These are phyloP conservation scores for Hirsutella minnesotensis DNA, from an alignment of 2,329 filamentous ascomycete species.

Conservation along the genomic window DNA sequence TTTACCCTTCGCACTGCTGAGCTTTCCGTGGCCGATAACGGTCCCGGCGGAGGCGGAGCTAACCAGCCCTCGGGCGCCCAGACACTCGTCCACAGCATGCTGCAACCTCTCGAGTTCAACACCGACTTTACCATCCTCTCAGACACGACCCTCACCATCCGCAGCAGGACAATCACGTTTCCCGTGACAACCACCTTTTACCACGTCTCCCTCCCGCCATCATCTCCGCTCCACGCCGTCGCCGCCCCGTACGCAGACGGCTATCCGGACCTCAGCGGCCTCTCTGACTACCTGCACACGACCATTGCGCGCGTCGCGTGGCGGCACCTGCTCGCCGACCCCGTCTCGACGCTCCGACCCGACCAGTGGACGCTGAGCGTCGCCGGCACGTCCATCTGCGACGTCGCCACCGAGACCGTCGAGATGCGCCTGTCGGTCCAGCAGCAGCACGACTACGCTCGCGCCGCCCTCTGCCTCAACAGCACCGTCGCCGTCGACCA, in stretches of 20 bases:
- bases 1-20: constrained; percentile 30
- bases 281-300: constrained; percentile 33
- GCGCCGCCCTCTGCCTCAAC: constrained; percentile 10
- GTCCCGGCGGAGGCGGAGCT: constrained; percentile 15
- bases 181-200: constrained; percentile 34
- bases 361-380: constrained; percentile 17
- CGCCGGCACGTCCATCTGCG: constrained; percentile 20
- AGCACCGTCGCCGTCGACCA: constrained; percentile 9
- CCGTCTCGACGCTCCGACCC: constrained; percentile 4
- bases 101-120: constrained; percentile 28
- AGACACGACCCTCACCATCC: constrained; percentile 27
- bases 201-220: constrained; percentile 26
- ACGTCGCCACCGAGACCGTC: constrained; percentile 13
- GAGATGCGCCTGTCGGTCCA: constrained; percentile 21
- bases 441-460: constrained; percentile 7
- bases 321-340: constrained; percentile 18
- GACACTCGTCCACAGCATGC: constrained; percentile 28
- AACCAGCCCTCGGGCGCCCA: constrained; percentile 30
- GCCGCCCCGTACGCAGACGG: constrained; percentile 32
- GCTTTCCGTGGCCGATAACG: constrained; percentile 14
- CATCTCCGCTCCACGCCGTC: constrained; percentile 20
- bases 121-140: constrained; percentile 35
- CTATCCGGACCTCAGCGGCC: constrained; percentile 31
- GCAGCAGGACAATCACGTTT: constrained; percentile 30
- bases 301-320: constrained; percentile 29